phyloP scores from a whole-genome alignment of 192 early-diverging fungal genomes.

The Linnemannia elongata region DNA sequence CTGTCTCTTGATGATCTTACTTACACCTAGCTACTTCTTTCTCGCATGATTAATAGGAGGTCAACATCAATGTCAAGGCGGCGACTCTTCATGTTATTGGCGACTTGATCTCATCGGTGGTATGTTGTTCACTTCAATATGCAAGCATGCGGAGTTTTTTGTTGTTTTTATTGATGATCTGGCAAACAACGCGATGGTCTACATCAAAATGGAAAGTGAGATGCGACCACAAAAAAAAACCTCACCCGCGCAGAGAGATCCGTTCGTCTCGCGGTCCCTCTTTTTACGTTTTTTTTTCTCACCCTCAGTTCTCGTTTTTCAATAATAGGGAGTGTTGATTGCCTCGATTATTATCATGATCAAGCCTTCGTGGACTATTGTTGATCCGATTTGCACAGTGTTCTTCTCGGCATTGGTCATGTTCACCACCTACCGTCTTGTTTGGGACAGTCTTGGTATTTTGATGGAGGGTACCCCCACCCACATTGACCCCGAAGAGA shows the following conservation, averaged over 20 bases:
- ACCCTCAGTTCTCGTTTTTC: not conserved
- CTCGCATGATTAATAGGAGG: conserved; percentile 41
- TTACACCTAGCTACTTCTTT: not conserved
- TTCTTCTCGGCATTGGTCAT: conserved; percentile 86
- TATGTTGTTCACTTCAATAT: conserved; percentile 23
- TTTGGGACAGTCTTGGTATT: conserved; percentile 76
- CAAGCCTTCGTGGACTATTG: conserved; percentile 72
- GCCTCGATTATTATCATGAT: conserved; percentile 77
- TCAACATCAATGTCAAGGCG: conserved; percentile 78
- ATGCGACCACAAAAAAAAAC: not conserved
- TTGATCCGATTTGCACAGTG: conserved; percentile 90
- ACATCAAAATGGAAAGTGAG: not conserved
- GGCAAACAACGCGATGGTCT: not conserved
- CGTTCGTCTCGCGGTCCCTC: not conserved
- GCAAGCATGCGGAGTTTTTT: not conserved
- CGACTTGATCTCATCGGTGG: conserved; percentile 81
- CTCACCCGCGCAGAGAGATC: not conserved
- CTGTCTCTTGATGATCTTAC: conserved; percentile 2
- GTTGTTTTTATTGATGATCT: not conserved
- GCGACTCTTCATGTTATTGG: conserved; percentile 86
- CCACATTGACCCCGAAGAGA: conserved; percentile 62
- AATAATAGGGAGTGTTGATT: conserved; percentile 75
- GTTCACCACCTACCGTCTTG: conserved; percentile 77
- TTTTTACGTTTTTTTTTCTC: not conserved
- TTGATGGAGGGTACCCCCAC: conserved; percentile 83